Evolutionary conservation across 805 yeast species (phyloP).

Genomic region (Lachancea waltii): DNA sequence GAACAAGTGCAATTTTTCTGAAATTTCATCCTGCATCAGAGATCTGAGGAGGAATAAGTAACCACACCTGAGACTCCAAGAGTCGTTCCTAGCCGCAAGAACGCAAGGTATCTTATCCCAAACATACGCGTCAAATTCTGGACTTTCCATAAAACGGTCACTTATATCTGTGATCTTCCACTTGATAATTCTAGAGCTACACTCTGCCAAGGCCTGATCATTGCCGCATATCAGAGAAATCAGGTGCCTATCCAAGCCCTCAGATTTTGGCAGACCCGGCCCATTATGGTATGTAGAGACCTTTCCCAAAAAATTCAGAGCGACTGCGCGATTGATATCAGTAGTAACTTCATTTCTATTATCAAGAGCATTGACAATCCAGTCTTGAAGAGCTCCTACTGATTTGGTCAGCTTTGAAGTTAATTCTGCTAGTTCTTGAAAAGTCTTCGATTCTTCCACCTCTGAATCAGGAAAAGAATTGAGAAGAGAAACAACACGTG

Average conservation of each 20-base stretch:
- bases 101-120: conserved; percentile 45
- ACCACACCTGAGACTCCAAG: conserved; percentile 37
- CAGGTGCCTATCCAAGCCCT: conserved; percentile 14
- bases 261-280: conserved; percentile 6
- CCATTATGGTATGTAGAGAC: conserved; percentile 29
- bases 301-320: conserved; percentile 36
- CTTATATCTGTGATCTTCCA: conserved; percentile 45
- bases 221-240: conserved; percentile 19
- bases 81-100: conserved; percentile 21
- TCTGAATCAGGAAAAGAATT: no score
- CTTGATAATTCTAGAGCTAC: conserved; percentile 32
- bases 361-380: background rate
- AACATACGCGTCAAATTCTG: conserved; percentile 26
- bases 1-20: conserved; percentile 3
- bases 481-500: no score
- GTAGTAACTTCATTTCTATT: background rate
- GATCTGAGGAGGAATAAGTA: conserved; percentile 52
- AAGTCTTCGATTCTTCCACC: background rate
- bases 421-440: background rate
- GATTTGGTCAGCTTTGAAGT: background rate
- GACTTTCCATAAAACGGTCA: conserved; percentile 12
- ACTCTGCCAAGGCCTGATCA: conserved; percentile 13
- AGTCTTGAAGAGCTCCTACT: background rate
- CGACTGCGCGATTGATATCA: conserved; percentile 6
- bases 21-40: conserved; percentile 26